Evolutionary conservation across 192 early-diverging fungal genomes (phyloP).

Genomic region (Podila minutissima): DNA sequence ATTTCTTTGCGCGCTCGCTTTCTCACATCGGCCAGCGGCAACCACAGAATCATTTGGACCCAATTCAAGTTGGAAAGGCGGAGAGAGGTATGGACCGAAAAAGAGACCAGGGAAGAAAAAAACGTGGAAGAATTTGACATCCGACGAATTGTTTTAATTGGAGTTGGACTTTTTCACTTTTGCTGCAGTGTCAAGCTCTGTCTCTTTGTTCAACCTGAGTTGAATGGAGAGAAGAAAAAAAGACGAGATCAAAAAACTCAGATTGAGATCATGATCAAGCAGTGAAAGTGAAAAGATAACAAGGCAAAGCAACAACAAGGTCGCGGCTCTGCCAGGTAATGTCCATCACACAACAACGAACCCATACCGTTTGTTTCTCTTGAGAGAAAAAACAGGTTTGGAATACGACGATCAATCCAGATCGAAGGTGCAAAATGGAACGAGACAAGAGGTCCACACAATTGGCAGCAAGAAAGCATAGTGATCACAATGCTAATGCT

Average conservation of each 20-base stretch:
- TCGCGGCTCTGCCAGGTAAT: not conserved
- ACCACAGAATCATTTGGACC: too few species aligned
- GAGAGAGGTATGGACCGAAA: not conserved
- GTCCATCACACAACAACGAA: slow-evolving; percentile 55
- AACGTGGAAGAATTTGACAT: slow-evolving; percentile 38
- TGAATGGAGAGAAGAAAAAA: not conserved
- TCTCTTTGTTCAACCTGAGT: not conserved
- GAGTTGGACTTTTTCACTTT: slow-evolving; percentile 37
- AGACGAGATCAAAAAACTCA: not conserved
- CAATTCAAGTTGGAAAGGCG: not conserved
- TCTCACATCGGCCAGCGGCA: too few species aligned
- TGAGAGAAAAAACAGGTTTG: slow-evolving; percentile 32
- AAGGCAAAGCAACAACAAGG: too few species aligned
- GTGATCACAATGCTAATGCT: slow-evolving; percentile 2
- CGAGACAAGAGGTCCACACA: not conserved
- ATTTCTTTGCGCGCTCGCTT: too few species aligned
- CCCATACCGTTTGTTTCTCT: slow-evolving; percentile 49
- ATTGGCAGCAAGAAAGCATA: too few species aligned
- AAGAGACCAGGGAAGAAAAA: not conserved
- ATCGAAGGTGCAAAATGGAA: slow-evolving; percentile 2
- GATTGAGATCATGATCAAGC: slow-evolving; percentile 12
- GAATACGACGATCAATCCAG: slow-evolving; percentile 38
- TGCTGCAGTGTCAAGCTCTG: not conserved
- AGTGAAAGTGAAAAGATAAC: not conserved
- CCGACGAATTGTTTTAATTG: slow-evolving; percentile 62